Base-by-base conservation (phyloP, 257 asterid species). In the Nicotiana paniculata region DNA sequence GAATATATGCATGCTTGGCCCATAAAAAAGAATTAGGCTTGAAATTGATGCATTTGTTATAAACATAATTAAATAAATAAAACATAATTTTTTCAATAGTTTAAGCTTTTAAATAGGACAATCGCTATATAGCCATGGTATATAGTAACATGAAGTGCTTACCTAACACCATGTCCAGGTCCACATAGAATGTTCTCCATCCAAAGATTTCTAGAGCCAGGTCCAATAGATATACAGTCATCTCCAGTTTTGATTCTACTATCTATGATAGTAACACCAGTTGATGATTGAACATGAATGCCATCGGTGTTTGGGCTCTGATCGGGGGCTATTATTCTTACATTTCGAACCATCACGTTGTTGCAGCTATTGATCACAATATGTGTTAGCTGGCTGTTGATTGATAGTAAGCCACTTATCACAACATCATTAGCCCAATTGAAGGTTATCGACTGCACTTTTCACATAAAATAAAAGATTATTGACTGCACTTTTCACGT, bases 121-220 rank as follows among this genome's bases (percentile, higher is more conserved):
- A 0, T 37, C 5, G 16, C 15, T 53, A 4, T 53, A 53, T 2
- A 0, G n/a, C 15, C 59, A 26, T 13, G 11, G 3, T 30, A 28
- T 28, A 28, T 28, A 66, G 46, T 32, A 33, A 32, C 10, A 65
- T 6, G 74, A 16, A 66, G 24, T 2, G 1, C n/a, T 69, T 43
- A 82, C 97, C 96, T 91, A 48, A 91, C 80, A 26, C 97, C 97
- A 55, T 93, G 95, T 46, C 97, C 97, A 8, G 95, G 97, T 54
- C 96, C 96, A 21, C 97, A 93, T 9, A 82, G 83, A 67, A 89
- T 90, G n/a, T 83, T 85, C 35, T 90, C 93, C 88, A 91, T 89
- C 93, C 91, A 92, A 76, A 92, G 69, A 24, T 92, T 90, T 69
- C 69, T 84, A 0, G 95, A 88, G 8, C 97, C 93, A 1, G 97